Conservation (phyloP, 176 grass and related monocot genomes). For the Eragrostis nindensis region DNA sequence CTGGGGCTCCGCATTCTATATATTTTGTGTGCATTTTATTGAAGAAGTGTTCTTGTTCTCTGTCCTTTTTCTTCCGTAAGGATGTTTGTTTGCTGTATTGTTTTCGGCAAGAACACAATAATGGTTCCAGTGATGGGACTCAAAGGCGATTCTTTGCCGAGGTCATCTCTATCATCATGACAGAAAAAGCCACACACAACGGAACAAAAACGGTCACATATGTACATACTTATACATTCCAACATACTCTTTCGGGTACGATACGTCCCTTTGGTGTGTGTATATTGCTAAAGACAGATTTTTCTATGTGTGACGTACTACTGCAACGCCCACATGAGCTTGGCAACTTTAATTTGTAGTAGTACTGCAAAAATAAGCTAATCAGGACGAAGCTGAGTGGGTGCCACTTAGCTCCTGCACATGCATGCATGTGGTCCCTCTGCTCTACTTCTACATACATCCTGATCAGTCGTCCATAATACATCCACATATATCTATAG, state of each 20-base stretch:
- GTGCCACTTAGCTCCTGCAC: constrained; percentile 48
- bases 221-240: constrained; percentile 22
- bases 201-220: constrained; percentile 46
- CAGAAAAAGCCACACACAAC: constrained; percentile 41
- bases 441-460: constrained; percentile 19
- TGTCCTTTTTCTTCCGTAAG: constrained; percentile 16
- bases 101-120: constrained; percentile 43
- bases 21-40: neutral
- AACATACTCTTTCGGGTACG: constrained; percentile 20
- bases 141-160: constrained; percentile 56
- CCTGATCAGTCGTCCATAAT: constrained; percentile 19
- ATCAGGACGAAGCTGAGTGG: constrained; percentile 51
- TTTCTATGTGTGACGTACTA: neutral
- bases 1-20: too few relatives aligned
- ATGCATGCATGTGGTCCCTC: constrained; percentile 31
- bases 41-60: neutral
- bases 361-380: constrained; percentile 35
- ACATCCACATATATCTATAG: neutral
- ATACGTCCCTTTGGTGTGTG: neutral
- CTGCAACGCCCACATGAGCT: constrained; percentile 45
- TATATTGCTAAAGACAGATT: constrained; percentile 11
- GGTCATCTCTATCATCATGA: constrained; percentile 52
- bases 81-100: neutral
- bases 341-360: constrained; percentile 43
- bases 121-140: constrained; percentile 45